Conservation (phyloP, 768 basidiomycete species). For the Arthromyces matolae region DNA sequence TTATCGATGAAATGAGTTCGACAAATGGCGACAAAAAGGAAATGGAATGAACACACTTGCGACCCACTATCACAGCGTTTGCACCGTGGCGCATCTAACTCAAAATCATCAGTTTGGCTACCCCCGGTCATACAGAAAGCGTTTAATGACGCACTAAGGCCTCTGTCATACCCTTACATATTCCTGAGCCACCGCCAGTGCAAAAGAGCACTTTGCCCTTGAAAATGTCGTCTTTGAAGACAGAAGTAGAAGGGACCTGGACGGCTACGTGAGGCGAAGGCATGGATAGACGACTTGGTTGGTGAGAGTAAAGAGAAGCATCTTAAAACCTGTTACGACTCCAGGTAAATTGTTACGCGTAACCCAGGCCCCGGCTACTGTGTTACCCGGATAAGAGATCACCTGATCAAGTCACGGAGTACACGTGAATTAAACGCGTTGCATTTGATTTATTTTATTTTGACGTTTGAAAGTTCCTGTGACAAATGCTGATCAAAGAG, state of each 20-base stretch:
- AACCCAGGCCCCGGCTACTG: no score
- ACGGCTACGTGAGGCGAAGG: slow-evolving; percentile 40
- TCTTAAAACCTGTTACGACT: no score
- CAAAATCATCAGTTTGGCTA: neutral
- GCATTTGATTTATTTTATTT: no score
- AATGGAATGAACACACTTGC: slow-evolving; percentile 57
- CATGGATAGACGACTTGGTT: slow-evolving; percentile 10
- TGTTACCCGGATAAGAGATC: no score
- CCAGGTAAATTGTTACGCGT: no score
- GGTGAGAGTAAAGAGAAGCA: no score
- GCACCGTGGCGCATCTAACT: slow-evolving; percentile 80
- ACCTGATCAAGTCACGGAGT: no score
- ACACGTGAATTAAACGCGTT: no score
- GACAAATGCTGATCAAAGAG: no score
- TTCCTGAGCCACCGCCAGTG: slow-evolving; percentile 91
- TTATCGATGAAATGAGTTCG: neutral
- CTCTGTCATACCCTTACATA: slow-evolving; percentile 86
- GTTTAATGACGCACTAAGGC: slow-evolving; percentile 64
- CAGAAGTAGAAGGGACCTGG: slow-evolving; percentile 46
- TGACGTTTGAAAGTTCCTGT: no score
- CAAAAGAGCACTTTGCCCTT: slow-evolving; percentile 87
- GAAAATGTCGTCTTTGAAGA: slow-evolving; percentile 82
- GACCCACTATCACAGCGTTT: slow-evolving; percentile 75
- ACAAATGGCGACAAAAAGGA: neutral
- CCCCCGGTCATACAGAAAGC: neutral